Conservation (phyloP, 1,284 basidiomycete species). For the Chalciporus sp. region DNA sequence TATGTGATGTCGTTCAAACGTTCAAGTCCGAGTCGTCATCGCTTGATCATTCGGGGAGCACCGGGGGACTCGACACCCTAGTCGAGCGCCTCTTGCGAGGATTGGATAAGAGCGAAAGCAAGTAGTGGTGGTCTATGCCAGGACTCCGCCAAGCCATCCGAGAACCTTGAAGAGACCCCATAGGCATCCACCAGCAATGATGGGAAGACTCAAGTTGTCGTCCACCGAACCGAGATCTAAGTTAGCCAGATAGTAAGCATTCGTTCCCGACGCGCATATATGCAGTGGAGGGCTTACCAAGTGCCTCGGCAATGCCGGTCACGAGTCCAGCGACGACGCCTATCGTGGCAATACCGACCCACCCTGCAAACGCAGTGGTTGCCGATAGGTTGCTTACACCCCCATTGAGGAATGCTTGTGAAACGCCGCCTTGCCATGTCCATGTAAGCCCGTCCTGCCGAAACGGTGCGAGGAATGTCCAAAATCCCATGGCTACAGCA, state of each 20-base stretch:
- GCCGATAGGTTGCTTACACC: not conserved
- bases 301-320: conserved; percentile 82
- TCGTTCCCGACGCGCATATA: not conserved
- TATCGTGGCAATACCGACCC: conserved; percentile 58
- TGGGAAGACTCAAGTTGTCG: conserved; percentile 93
- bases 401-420: conserved; percentile 20
- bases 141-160: conserved; percentile 27
- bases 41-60: not conserved
- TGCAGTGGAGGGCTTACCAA: conserved; percentile 58
- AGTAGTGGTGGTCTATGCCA: conserved; percentile 13
- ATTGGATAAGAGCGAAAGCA: not conserved
- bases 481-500: conserved; percentile 76
- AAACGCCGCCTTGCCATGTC: conserved; percentile 53
- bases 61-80: not conserved
- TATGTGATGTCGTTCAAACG: not conserved
- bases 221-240: conserved; percentile 86
- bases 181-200: conserved; percentile 84
- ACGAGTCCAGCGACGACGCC: conserved; percentile 72
- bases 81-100: not conserved
- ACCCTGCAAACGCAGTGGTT: conserved; percentile 39
- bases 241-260: conserved; percentile 29
- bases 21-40: not conserved
- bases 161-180: conserved; percentile 66
- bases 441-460: conserved; percentile 50
- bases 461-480: conserved; percentile 62